Conservation (phyloP, 176 grass and related monocot species). For the Aegilops sharonensis region DNA sequence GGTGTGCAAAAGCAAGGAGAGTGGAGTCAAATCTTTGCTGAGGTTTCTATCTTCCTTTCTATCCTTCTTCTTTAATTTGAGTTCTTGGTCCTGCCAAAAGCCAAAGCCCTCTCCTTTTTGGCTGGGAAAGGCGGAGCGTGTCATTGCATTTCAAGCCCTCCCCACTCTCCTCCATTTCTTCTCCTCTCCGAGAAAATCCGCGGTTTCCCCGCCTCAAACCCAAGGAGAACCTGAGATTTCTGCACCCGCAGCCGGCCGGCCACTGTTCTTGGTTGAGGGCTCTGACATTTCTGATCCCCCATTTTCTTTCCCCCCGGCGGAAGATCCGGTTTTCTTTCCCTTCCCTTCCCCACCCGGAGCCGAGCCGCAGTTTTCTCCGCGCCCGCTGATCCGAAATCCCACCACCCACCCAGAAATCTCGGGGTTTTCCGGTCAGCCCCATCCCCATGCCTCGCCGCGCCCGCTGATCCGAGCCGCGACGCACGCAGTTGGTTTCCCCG, state of each 20-base stretch:
- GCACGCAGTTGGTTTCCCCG: constrained; percentile 8
- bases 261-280: constrained; percentile 11
- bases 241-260: not conserved
- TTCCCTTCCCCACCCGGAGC: not conserved
- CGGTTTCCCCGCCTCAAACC: not conserved
- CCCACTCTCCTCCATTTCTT: constrained; percentile 2
- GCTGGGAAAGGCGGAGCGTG: constrained; percentile 31
- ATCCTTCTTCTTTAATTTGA: constrained; percentile 56
- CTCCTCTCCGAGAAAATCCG: constrained; percentile 2
- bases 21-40: constrained; percentile 40
- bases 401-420: constrained; percentile 25
- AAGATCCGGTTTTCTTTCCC: constrained; percentile 33
- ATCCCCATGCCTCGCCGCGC: not conserved
- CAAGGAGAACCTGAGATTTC: constrained; percentile 24
- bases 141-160: constrained; percentile 39
- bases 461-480: constrained; percentile 21
- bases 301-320: not conserved
- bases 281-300: not conserved
- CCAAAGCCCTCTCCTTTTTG: constrained; percentile 39
- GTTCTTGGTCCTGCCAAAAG: constrained; percentile 64
- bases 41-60: not conserved
- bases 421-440: not conserved
- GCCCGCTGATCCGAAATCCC: constrained; percentile 26
- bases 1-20: constrained; percentile 14
- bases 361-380: constrained; percentile 21